Conservation (phyloP, 441 rosid genomes). For the Manihot esculenta region DNA sequence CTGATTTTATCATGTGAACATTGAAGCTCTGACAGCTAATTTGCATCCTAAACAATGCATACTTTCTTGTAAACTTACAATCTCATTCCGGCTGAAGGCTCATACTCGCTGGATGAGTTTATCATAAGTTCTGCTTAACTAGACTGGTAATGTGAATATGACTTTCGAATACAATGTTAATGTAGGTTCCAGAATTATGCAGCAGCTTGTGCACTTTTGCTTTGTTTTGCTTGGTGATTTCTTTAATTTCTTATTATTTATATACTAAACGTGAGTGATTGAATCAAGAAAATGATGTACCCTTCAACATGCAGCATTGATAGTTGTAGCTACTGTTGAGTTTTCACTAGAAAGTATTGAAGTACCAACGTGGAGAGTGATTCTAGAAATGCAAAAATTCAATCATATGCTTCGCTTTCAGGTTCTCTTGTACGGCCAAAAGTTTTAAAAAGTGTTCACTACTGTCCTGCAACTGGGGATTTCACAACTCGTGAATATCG, state of each 20-base stretch:
- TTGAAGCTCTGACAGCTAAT: not conserved
- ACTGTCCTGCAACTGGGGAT: constrained; percentile 75
- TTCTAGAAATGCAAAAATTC: constrained; percentile 11
- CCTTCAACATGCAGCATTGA: not conserved
- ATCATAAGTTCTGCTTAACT: not conserved
- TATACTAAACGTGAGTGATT: not conserved
- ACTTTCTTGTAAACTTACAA: too few relatives aligned
- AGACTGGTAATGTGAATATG: not conserved
- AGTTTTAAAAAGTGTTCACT: constrained; percentile 96
- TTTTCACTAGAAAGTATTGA: not conserved
- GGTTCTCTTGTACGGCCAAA: constrained; percentile 99
- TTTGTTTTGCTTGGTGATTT: not conserved
- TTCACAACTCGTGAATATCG: constrained; percentile 86
- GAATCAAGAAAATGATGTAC: not conserved
- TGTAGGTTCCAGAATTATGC: not conserved
- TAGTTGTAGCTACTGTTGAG: not conserved
- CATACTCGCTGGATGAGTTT: not conserved
- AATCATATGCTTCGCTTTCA: constrained; percentile 28
- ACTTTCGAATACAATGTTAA: not conserved
- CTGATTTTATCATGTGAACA: not conserved
- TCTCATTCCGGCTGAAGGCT: not conserved
- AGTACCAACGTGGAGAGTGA: not conserved
- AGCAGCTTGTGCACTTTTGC: not conserved
- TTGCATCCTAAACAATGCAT: not conserved
- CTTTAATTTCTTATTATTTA: not conserved